These are phyloP conservation scores for Endothia cerciana DNA, from an alignment of 2,329 filamentous ascomycete species.

Conservation along the genomic window DNA sequence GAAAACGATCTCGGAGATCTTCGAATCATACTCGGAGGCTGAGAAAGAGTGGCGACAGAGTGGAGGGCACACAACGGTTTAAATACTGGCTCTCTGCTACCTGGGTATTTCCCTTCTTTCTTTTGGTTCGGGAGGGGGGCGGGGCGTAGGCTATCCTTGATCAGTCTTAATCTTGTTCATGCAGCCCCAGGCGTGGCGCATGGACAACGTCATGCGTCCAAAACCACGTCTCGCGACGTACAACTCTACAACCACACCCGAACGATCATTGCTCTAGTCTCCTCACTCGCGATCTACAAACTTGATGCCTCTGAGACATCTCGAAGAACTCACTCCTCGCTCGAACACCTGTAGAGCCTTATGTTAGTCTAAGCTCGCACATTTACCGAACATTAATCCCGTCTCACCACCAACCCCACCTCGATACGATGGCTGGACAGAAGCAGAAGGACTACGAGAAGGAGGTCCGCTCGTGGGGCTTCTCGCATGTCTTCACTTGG, in stretches of 20 bases:
- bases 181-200: background rate
- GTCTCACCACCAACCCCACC: background rate
- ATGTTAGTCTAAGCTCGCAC: background rate
- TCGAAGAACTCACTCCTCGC: background rate
- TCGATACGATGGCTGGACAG: conserved; percentile 16
- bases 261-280: background rate
- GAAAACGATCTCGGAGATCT: no score
- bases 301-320: background rate
- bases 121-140: background rate
- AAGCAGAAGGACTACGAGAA: conserved; percentile 56
- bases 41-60: background rate
- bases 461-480: conserved; percentile 71
- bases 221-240: no score
- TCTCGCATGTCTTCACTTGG: conserved; percentile 72
- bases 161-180: background rate
- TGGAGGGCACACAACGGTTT: background rate
- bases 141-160: background rate
- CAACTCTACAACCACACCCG: background rate
- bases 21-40: background rate
- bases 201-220: conserved; percentile 1
- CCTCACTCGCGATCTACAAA: background rate
- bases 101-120: no score
- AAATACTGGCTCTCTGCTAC: background rate
- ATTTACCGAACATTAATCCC: background rate
- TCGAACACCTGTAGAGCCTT: background rate